Evolutionary conservation across 2,329 filamentous ascomycete genomes (phyloP).

Genomic region (Cadophora sp.): DNA sequence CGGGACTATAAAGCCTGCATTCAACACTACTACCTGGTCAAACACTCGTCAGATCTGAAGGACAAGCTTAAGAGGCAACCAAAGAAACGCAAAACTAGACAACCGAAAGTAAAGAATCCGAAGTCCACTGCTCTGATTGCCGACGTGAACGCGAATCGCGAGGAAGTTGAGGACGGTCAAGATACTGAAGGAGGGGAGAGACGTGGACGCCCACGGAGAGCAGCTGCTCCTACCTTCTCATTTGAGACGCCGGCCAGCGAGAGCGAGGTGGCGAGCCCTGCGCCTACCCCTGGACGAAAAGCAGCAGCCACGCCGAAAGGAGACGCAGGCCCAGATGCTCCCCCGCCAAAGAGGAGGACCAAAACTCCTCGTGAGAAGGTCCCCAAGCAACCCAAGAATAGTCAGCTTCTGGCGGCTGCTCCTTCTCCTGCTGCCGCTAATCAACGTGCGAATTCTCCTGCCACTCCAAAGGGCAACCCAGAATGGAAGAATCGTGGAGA

Average conservation of each 20-base stretch:
- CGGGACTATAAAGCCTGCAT: constrained; percentile 82
- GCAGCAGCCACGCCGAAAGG: constrained; percentile 51
- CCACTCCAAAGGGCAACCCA: constrained; percentile 28
- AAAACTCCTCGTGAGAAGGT: constrained; percentile 42
- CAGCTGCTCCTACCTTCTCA: constrained; percentile 72
- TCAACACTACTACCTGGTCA: constrained; percentile 85
- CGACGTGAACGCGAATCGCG: constrained; percentile 60
- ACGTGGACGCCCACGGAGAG: constrained; percentile 65
- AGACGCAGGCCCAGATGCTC: constrained; percentile 47
- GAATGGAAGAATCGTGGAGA: constrained; percentile 35
- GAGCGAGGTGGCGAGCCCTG: constrained; percentile 63
- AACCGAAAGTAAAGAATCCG: constrained; percentile 59
- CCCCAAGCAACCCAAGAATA: constrained; percentile 42
- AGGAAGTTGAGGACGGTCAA: constrained; percentile 39
- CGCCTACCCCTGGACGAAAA: constrained; percentile 63
- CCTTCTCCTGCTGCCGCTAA: constrained; percentile 30
- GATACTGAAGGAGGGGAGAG: constrained; percentile 64
- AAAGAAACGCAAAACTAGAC: constrained; percentile 51
- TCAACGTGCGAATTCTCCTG: constrained; percentile 35
- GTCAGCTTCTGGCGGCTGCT: constrained; percentile 42
- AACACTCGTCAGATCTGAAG: constrained; percentile 76
- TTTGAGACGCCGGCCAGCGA: constrained; percentile 67
- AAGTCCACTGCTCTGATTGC: constrained; percentile 70
- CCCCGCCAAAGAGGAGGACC: constrained; percentile 47
- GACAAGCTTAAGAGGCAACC: constrained; percentile 74